Evolutionary conservation across 768 basidiomycete species (phyloP).

Genomic region (Hydnomerulius pinastri): DNA sequence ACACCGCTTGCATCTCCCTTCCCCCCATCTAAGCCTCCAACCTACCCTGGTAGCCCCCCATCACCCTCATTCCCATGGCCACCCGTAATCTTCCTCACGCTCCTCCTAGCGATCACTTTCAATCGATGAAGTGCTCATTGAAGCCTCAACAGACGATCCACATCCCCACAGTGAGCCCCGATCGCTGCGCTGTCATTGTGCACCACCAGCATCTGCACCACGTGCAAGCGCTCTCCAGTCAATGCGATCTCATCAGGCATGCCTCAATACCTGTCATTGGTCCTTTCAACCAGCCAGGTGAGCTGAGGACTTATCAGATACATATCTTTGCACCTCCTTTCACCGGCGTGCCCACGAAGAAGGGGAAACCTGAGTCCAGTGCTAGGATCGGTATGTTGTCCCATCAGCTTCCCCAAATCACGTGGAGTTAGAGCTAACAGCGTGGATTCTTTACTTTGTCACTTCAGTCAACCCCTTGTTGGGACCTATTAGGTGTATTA

Average conservation of each 20-base stretch:
- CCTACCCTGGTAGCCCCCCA: conserved; percentile 13
- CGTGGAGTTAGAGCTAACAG: conserved; percentile 4
- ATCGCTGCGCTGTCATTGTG: conserved; percentile 28
- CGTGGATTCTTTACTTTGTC: conserved; percentile 9
- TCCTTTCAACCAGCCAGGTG: conserved; percentile 35
- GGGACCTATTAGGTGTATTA: no score
- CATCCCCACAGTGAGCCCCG: conserved; percentile 33
- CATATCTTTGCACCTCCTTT: conserved; percentile 76
- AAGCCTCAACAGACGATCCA: conserved; percentile 43
- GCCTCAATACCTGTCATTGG: conserved; percentile 20
- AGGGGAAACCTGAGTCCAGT: conserved; percentile 45
- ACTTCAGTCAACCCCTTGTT: no score
- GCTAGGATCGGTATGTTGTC: conserved; percentile 25
- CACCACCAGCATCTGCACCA: conserved; percentile 35
- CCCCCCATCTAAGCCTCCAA: conserved; percentile 13
- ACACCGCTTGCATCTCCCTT: conserved; percentile 26
- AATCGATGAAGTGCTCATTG: conserved; percentile 51
- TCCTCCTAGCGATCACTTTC: conserved; percentile 38
- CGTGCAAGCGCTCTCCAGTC: conserved; percentile 8
- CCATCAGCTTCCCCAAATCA: neutral
- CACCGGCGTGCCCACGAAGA: conserved; percentile 72
- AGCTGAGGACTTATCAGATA: conserved; percentile 53
- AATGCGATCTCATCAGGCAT: conserved; percentile 25
- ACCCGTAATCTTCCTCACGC: conserved; percentile 36
- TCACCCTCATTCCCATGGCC: conserved; percentile 9